Evolutionary conservation across 768 basidiomycete genomes (phyloP), one percentile per base, ranked within the genome.

Genomic region (Sistotremastrum suecicum): DNA sequence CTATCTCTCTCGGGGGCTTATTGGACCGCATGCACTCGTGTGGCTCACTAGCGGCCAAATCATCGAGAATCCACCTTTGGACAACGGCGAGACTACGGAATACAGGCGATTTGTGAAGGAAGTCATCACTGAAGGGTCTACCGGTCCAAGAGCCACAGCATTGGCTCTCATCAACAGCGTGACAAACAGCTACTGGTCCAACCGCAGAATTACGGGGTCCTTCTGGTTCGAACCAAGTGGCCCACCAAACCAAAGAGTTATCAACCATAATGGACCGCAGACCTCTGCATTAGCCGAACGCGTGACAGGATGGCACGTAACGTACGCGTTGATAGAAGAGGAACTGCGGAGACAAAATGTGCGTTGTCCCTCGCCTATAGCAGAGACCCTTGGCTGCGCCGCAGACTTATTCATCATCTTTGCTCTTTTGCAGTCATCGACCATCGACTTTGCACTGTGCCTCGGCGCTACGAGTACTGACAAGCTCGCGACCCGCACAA

Each of bases 311-410:
- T 99, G 95, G 95, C 82, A 84, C 53, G 91, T 98, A 6, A 70
- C 80, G 7, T 86, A 83, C 54, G 62, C 72, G 35, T 69, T 88
- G 42, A 80, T 99, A 32, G 92, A 98, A 65, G 86, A 94, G 56
- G 94, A 99, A 63, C 63, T 98, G 54, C 75, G 95, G 62, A 74
- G 92, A 62, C 95, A 98, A 67, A 92, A 94, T 63, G 94, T 95
- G 65, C 70, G 37, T 51, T 50, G 49, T 49, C 39, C 29, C 36
- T n/a, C 37, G 31, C 20, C 34, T 38, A 29, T 32, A 37, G 20
- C 36, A 8, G 7, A 33, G 42, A 10, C 40, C 33, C 33, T 32
- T 41, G 8, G 40, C 40, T 41, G 33, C 29, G 29, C 29, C 9
- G 40, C 12, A 8, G 33, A 30, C 33, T 41, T 32, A 30, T 4